Conservation (phyloP, 495 filamentous ascomycete genomes). For the Neurospora terricola region DNA sequence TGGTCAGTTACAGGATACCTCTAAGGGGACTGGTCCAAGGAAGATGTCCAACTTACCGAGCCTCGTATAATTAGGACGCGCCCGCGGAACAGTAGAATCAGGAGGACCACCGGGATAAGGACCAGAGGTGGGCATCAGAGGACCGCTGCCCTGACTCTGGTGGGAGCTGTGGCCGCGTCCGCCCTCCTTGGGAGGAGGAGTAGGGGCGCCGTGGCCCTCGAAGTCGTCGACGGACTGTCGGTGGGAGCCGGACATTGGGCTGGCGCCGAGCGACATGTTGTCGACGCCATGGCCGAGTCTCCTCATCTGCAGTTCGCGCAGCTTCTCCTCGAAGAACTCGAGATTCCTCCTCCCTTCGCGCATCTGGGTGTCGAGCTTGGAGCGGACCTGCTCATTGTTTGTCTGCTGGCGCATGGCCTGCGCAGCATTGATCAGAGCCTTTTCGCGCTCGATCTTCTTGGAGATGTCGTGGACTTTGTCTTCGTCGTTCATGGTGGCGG, state of each 20-base stretch:
- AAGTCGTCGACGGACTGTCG: conserved; percentile 22
- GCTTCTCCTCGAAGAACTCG: conserved; percentile 82
- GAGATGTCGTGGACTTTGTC: conserved; percentile 78
- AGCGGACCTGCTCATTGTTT: conserved; percentile 79
- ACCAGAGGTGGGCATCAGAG: conserved; percentile 73
- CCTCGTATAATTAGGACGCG: conserved; percentile 86
- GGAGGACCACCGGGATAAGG: conserved; percentile 72
- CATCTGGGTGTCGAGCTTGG: conserved; percentile 82
- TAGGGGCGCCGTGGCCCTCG: conserved; percentile 40
- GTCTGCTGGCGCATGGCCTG: conserved; percentile 92
- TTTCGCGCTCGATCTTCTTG: conserved; percentile 97
- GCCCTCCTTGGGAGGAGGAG: conserved; percentile 57
- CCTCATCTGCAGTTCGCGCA: conserved; percentile 80
- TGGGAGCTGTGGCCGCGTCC: conserved; percentile 23
- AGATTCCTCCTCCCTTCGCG: conserved; percentile 89
- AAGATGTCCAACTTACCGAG: conserved; percentile 56
- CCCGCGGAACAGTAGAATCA: conserved; percentile 56
- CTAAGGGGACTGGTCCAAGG: neutral
- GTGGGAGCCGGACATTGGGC: conserved; percentile 26
- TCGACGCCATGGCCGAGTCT: conserved; percentile 55
- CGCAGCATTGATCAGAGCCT: conserved; percentile 87
- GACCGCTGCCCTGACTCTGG: conserved; percentile 38
- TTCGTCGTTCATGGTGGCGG: conserved; percentile 57
- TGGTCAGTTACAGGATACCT: neutral
- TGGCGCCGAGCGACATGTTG: conserved; percentile 45